phyloP scores from a whole-genome alignment of 164 flowering plant species.

The grape (Vitis vinifera) region ASM3070453v1 NC_081812.1:17281501-17282000 shows the following conservation, averaged over 20 bases:
- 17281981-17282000: conserved; percentile 4
- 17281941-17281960: conserved; percentile 14
- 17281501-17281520: conserved; percentile 5
- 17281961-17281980: background rate
- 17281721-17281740: background rate
- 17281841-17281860: too few species aligned
- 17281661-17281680: conserved; percentile 34
- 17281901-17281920: conserved; percentile 1
- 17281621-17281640: conserved; percentile 22
- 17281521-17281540: conserved; percentile 8
- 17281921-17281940: background rate
- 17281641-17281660: conserved; percentile 26
- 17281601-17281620: conserved; percentile 22
- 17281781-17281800: too few species aligned
- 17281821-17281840: background rate
- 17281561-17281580: background rate
- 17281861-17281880: too few species aligned
- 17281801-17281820: too few species aligned
- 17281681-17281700: conserved; percentile 5
- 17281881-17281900: too few species aligned
- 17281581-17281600: conserved; percentile 2
- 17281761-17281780: background rate
- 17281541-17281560: conserved; percentile 9
- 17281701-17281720: background rate
- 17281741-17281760: background rate